Conservation (phyloP, 257 asterid genomes). For the Jasminum sambac region DNA sequence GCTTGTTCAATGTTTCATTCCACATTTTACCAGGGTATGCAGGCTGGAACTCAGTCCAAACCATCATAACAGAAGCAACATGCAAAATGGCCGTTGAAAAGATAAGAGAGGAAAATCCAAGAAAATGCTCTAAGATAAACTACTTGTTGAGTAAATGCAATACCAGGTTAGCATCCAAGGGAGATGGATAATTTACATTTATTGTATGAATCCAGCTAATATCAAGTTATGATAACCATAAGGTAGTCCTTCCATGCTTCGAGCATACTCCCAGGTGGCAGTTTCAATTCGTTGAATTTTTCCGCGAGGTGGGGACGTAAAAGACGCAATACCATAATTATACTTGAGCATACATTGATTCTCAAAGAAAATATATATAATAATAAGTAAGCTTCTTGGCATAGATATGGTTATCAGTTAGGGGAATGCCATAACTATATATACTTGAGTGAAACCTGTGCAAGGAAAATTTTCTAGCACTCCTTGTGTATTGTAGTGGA, state of each 20-base stretch:
- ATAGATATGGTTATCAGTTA: background rate
- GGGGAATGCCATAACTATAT: background rate
- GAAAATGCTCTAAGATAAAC: slow-evolving; percentile 8
- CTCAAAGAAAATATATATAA: background rate
- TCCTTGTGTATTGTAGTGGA: too few species aligned
- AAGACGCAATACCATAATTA: slow-evolving; percentile 85
- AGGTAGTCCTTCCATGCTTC: slow-evolving; percentile 72
- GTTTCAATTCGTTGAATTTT: slow-evolving; percentile 71
- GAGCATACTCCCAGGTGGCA: slow-evolving; percentile 94
- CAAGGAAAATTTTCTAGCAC: background rate
- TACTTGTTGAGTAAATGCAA: slow-evolving; percentile 13
- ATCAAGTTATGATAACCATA: slow-evolving; percentile 93
- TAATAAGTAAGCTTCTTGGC: background rate
- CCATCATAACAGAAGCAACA: slow-evolving; percentile 92
- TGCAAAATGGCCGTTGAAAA: slow-evolving; percentile 28
- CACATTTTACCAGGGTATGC: slow-evolving; percentile 83
- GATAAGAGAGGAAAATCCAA: background rate
- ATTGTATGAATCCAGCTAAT: slow-evolving; percentile 92
- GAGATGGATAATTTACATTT: slow-evolving; percentile 73
- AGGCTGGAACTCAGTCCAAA: slow-evolving; percentile 80
- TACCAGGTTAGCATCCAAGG: slow-evolving; percentile 92
- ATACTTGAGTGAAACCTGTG: background rate
- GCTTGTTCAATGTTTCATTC: slow-evolving; percentile 92
- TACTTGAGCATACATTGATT: background rate
- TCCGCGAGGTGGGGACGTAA: slow-evolving; percentile 73